Percentiles rank a stretch among this genome's conserved stretches.
Conservation (phyloP, 371 early-diverging fungal species). For the Vairimorpha necatrix region DNA sequence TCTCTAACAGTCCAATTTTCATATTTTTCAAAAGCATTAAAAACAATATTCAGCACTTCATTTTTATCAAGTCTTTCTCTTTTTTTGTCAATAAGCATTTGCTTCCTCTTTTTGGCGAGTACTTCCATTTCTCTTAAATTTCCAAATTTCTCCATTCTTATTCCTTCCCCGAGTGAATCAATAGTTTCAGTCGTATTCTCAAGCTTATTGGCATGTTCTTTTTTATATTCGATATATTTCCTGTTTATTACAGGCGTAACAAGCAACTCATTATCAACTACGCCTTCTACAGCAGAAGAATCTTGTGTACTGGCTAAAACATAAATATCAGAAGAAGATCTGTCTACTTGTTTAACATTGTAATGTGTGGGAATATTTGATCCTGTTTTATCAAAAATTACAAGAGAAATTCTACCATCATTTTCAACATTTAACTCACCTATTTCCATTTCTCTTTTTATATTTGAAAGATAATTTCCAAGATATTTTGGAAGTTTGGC, state of each 20-base stretch:
- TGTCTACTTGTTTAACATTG: conserved; percentile 29
- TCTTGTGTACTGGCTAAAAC: conserved; percentile 11
- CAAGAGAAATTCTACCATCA: conserved; percentile 10
- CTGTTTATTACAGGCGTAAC: conserved; percentile 59
- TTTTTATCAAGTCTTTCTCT: conserved; percentile 64
- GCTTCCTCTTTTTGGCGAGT: conserved; percentile 63
- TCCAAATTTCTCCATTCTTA: conserved; percentile 59
- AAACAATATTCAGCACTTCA: conserved; percentile 65
- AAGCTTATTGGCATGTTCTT: conserved; percentile 20
- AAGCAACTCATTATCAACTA: conserved; percentile 53
- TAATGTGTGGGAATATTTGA: conserved; percentile 40
- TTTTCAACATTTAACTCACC: conserved; percentile 37
- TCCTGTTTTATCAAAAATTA: neutral
- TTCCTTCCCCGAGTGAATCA: conserved; percentile 59
- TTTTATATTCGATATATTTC: conserved; percentile 63
- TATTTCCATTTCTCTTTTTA: conserved; percentile 4
- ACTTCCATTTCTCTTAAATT: conserved; percentile 59
- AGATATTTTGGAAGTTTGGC: conserved; percentile 59
- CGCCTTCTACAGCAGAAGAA: conserved; percentile 53
- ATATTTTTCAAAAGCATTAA: conserved; percentile 65
- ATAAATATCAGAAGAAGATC: conserved; percentile 37
- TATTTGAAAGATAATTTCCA: conserved; percentile 38
- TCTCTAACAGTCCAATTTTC: conserved; percentile 65
- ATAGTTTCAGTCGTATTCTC: conserved; percentile 35
- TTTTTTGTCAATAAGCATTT: conserved; percentile 62